These are phyloP conservation scores for Citrus glauca DNA, from an alignment of 345 rosid species.

Conservation along the genomic window DNA sequence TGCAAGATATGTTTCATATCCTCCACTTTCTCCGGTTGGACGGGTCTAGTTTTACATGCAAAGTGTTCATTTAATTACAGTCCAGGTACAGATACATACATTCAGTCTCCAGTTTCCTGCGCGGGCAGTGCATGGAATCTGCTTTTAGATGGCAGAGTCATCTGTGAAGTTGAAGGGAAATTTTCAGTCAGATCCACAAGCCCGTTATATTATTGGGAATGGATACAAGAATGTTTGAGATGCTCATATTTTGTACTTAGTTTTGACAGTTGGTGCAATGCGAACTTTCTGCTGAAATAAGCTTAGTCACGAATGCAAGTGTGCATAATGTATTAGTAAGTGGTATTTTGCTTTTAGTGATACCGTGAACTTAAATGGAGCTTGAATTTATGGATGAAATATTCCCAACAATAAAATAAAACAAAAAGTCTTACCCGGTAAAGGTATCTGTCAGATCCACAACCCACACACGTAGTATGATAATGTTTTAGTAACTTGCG, in stretches of 20 bases:
- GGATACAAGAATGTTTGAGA: not conserved
- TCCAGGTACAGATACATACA: constrained; percentile 14
- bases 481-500: no score
- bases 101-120: constrained; percentile 5
- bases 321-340: constrained; percentile 26
- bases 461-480: no score
- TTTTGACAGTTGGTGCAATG: constrained; percentile 17
- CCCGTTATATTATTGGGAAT: constrained; percentile 3
- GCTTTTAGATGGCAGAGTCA: not conserved
- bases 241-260: constrained; percentile 15
- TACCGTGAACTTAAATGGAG: not conserved
- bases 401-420: no score
- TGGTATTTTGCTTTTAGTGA: not conserved
- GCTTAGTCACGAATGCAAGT: constrained; percentile 26
- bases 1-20: constrained; percentile 54
- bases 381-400: not conserved
- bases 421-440: no score
- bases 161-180: constrained; percentile 6
- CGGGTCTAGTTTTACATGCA: constrained; percentile 44
- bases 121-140: constrained; percentile 9
- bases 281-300: constrained; percentile 5
- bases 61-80: constrained; percentile 23
- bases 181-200: constrained; percentile 2
- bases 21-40: constrained; percentile 72
- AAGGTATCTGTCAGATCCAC: no score